phyloP scores from a whole-genome alignment of 2,329 filamentous ascomycete species.

The Bipolaris bicolor region DNA sequence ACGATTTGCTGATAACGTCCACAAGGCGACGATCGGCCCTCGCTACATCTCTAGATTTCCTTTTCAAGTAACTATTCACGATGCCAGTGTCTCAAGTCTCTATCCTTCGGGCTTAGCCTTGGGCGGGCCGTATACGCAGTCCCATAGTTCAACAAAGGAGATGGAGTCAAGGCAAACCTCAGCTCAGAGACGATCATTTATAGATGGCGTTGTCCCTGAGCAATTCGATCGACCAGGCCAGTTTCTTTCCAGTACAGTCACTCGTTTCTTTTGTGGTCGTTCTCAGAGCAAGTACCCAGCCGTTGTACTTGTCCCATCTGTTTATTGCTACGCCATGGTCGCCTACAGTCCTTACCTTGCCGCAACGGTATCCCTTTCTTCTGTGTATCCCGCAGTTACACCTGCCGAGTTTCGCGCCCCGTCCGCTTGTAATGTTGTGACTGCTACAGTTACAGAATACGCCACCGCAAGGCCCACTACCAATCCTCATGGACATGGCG shows the following conservation, averaged over 20 bases:
- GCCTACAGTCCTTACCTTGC: conserved; percentile 37
- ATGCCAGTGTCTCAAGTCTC: conserved; percentile 5
- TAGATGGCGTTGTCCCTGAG: conserved; percentile 12
- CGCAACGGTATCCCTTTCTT: conserved; percentile 31
- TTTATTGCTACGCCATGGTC: conserved; percentile 31
- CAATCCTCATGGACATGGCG: conserved; percentile 35
- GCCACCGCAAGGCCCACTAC: conserved; percentile 25
- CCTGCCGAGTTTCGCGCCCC: conserved; percentile 15
- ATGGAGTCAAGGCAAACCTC: conserved; percentile 5
- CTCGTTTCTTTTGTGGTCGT: conserved; percentile 18
- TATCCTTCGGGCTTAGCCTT: conserved; percentile 4
- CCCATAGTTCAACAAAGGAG: conserved; percentile 13
- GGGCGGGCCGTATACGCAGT: conserved; percentile 9
- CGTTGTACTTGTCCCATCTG: conserved; percentile 4
- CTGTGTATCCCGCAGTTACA: conserved; percentile 18
- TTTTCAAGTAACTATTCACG: not conserved
- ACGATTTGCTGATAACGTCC: not conserved
- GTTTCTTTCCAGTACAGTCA: conserved; percentile 14
- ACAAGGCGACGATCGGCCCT: not conserved
- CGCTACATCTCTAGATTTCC: not conserved
- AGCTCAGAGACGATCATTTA: conserved; percentile 10
- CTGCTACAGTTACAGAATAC: conserved; percentile 24
- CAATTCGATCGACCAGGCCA: not conserved
- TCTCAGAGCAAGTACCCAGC: not conserved
- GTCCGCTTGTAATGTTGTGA: conserved; percentile 18